Evolutionary conservation across 108 stramenopile genomes (phyloP), one percentile per base, ranked within the genome.

Genomic region (Stephanodiscus triporus): DNA sequence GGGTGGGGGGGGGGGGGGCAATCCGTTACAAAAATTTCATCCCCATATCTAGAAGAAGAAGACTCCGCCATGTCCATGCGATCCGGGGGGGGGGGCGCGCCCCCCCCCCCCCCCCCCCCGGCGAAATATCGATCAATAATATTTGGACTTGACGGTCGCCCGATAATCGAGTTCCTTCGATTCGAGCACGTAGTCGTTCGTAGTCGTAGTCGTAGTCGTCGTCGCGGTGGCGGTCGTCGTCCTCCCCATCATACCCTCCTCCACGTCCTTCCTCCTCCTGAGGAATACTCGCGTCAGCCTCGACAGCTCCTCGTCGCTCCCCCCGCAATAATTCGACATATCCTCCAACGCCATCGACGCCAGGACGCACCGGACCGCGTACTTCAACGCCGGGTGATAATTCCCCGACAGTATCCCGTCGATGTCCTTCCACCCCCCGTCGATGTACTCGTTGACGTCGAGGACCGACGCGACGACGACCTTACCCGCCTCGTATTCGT

Each of bases 321-420:
- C 80, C 19, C 48, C 65, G 50, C 73, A 81, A 40, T 38, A 38
- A 0, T n/a, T n/a, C n/a, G n/a, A n/a, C n/a, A n/a, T n/a, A n/a
- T n/a, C n/a, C 30, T 81, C 70, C 69, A 71, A 68, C 26, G 74
- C 64, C 51, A 75, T 57, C 27, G 54, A 61, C 13, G 80, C 74
- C 22, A 81, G 42, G 74, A 81, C 66, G 34, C 53, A 63, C 14
- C 68, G 57, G 49, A 84, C 76, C 0, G 83, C 83, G 68, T 63
- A 81, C 42, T 70, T 76, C 79, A 84, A 64, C n/a, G 83, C 83
- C 4, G 83, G 83, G 53, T 84, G 83, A 66, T 63, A 84, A 69
- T 72, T 77, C 48, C 83, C 83, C 36, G 68, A 68, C 54, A 84
- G 57, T 23, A 84, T 71, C 32, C 71, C 75, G 23, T 2, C 0